These are phyloP conservation scores for Fusarium sp. DNA, from an alignment of 2,329 filamentous ascomycete genomes.

Conservation along the genomic window DNA sequence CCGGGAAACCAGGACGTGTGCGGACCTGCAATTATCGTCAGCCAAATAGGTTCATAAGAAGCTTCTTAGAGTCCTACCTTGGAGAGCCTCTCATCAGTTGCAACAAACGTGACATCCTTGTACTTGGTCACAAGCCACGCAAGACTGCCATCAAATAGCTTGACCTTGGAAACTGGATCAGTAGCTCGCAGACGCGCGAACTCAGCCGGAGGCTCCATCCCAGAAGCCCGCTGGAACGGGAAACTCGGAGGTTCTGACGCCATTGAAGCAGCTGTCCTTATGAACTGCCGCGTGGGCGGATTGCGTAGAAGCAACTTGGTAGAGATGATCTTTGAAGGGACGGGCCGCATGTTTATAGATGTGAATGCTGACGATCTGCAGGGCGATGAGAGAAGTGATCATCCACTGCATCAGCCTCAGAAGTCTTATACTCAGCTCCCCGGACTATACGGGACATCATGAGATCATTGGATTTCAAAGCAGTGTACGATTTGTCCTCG, in stretches of 20 bases:
- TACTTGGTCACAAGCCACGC: conserved; percentile 63
- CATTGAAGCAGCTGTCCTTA: not conserved
- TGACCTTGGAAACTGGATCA: conserved; percentile 58
- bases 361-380: not conserved
- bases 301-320: not conserved
- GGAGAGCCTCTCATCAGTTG: conserved; percentile 59
- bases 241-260: conserved; percentile 22
- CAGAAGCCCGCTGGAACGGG: conserved; percentile 37
- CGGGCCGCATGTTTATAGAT: not conserved
- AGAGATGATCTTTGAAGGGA: not conserved
- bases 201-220: conserved; percentile 55
- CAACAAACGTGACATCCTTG: conserved; percentile 58
- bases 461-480: conserved; percentile 25
- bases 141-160: conserved; percentile 59
- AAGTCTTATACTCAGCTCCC: not conserved
- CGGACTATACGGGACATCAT: not conserved
- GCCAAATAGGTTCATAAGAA: fast-evolving
- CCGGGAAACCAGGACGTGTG: conserved; percentile 58
- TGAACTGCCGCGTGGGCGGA: not conserved
- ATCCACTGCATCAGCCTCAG: not conserved
- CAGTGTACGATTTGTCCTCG: not conserved
- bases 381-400: not conserved
- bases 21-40: conserved; percentile 47
- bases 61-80: conserved; percentile 49
- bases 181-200: conserved; percentile 57